Base-by-base conservation (phyloP, 148 eudicot genomes). In the Talinum fruticosum region DNA sequence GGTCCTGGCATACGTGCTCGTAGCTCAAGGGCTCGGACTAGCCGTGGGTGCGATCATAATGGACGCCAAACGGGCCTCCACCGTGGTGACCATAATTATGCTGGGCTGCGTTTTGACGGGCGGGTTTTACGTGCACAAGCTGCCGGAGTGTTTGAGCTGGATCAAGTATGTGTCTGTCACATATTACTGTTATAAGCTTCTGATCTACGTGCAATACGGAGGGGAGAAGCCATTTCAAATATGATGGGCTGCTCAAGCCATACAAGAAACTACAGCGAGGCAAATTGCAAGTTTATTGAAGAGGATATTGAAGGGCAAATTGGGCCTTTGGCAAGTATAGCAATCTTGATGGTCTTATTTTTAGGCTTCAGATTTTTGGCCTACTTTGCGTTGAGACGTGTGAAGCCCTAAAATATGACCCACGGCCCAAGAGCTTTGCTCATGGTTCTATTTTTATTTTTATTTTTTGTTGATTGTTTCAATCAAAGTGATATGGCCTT, bases 31-130 rank as follows among this genome's bases (percentile, higher is more conserved):
- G 30, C 89, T 96, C 8, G 99, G 97, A 19, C 87, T 93, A 0
- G 93, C 95, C 30, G 72, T 96, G 3, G 99, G 99, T 0, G 99
- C 97, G 1, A 78, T 90, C 23, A 91, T 96, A 76, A 93, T 96
- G 99, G 99, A 96, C 30, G 97, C 95, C 8, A 93, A 93, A 76
- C 85, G 86, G 67, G 99, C 99, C 2, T 88, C 99, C 2, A 96
- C 97, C 0, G 66, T 96, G 21, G 98, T 88, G 3, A 91, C 98
- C 0, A 88, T 96, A 18, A 87, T 86, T 3, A 93, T 96, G 97
- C 79, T 93, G 57, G 97, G 90, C 2, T 96, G 94, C 54, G 97
- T 96, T 1, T 76, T 96, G 65, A 91, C 95, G 0, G 99, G 99
- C 44, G 99, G 99, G 61, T 96, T 82, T 75, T 96, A 93, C 7